A percentile compares a stretch with the other conserved stretches of the same genome.
Conservation (phyloP, 352 stramenopile species). For the Phytophthora sp. region DNA sequence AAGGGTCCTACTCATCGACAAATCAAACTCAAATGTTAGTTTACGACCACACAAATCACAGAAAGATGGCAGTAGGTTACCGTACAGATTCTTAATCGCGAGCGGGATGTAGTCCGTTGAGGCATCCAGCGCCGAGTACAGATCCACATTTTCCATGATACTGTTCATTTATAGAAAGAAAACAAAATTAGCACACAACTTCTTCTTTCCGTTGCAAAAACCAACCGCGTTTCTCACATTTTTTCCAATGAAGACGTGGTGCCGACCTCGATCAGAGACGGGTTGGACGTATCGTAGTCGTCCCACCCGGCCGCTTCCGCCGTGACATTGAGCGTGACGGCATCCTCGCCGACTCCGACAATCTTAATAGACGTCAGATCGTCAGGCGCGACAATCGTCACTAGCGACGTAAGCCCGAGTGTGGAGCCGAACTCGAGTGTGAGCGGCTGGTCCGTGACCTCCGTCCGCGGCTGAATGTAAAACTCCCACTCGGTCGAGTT, state of each 20-base stretch:
- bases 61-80: background rate
- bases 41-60: background rate
- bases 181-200: background rate
- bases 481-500: slow-evolving; percentile 52
- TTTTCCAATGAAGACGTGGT: slow-evolving; percentile 40
- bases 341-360: slow-evolving; percentile 33
- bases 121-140: slow-evolving; percentile 41
- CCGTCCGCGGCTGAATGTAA: slow-evolving; percentile 34
- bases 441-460: slow-evolving; percentile 40
- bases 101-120: slow-evolving; percentile 51
- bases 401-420: slow-evolving; percentile 50
- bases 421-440: slow-evolving; percentile 42
- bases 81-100: slow-evolving; percentile 52
- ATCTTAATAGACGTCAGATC: slow-evolving; percentile 44
- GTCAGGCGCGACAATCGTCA: slow-evolving; percentile 52
- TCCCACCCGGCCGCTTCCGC: slow-evolving; percentile 52
- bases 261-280: slow-evolving; percentile 46
- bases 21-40: slow-evolving; percentile 1
- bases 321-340: slow-evolving; percentile 45
- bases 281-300: slow-evolving; percentile 40
- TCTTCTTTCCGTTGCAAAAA: background rate
- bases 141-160: slow-evolving; percentile 50
- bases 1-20: slow-evolving; percentile 37
- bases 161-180: slow-evolving; percentile 16
- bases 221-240: slow-evolving; percentile 35